A percentile compares a stretch with the other conserved stretches of the same genome.
These are phyloP conservation scores for Colletotrichum sidae DNA, from an alignment of 2,329 filamentous ascomycete genomes.

Conservation along the genomic window DNA sequence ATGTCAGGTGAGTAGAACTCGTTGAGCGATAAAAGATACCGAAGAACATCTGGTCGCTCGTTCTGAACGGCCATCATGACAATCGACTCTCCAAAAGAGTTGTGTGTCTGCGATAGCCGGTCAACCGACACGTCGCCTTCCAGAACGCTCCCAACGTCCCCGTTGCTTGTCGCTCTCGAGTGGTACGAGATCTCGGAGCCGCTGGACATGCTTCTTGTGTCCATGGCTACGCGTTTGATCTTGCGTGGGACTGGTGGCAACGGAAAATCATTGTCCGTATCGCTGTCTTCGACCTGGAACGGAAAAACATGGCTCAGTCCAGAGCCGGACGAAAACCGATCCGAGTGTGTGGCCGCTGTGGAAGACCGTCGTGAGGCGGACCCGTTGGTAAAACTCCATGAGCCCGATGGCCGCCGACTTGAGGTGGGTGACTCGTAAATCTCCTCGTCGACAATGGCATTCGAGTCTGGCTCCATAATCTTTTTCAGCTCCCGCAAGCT, in stretches of 20 bases:
- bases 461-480: slow-evolving; percentile 79
- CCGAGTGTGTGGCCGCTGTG: slow-evolving; percentile 54
- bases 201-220: slow-evolving; percentile 87
- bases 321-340: slow-evolving; percentile 66
- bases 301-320: slow-evolving; percentile 89
- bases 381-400: slow-evolving; percentile 61
- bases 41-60: slow-evolving; percentile 76
- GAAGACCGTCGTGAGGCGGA: slow-evolving; percentile 56
- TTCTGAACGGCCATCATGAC: slow-evolving; percentile 87
- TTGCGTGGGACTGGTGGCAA: slow-evolving; percentile 58
- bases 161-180: slow-evolving; percentile 82
- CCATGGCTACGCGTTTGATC: slow-evolving; percentile 87
- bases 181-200: slow-evolving; percentile 86
- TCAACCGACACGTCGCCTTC: slow-evolving; percentile 91
- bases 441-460: slow-evolving; percentile 58
- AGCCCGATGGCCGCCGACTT: slow-evolving; percentile 58
- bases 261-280: slow-evolving; percentile 44
- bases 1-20: slow-evolving; percentile 79
- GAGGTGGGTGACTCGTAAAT: slow-evolving; percentile 56
- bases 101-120: slow-evolving; percentile 77
- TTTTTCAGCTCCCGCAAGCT: slow-evolving; percentile 79
- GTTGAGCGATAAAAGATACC: slow-evolving; percentile 81
- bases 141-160: slow-evolving; percentile 77
- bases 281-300: slow-evolving; percentile 68
- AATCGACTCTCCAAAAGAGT: slow-evolving; percentile 82